Evolutionary conservation across 768 basidiomycete genomes (phyloP).

Genomic region (Leccinum imitatum): DNA sequence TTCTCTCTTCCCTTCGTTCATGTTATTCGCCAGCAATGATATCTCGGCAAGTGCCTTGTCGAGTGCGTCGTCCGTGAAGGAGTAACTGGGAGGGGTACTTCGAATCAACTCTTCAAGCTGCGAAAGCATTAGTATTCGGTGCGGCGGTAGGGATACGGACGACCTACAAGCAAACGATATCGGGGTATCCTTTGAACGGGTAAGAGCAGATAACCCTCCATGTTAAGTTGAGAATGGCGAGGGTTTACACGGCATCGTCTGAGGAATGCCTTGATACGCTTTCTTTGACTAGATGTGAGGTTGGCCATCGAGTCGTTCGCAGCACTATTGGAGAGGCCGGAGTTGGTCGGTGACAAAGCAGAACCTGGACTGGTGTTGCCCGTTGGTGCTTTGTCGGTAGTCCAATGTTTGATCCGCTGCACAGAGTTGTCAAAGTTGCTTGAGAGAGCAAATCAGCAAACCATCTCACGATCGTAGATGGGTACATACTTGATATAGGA

Average conservation of each 20-base stretch:
- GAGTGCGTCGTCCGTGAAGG: slow-evolving; percentile 78
- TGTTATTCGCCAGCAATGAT: slow-evolving; percentile 82
- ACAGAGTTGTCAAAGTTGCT: slow-evolving; percentile 96
- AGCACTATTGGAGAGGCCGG: slow-evolving; percentile 50
- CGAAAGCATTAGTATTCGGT: slow-evolving; percentile 2
- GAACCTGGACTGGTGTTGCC: slow-evolving; percentile 38
- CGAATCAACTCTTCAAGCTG: slow-evolving; percentile 81
- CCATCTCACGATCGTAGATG: slow-evolving; percentile 5
- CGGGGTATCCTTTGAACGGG: slow-evolving; percentile 97
- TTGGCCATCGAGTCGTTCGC: slow-evolving; percentile 46
- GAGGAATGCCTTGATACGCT: slow-evolving; percentile 83
- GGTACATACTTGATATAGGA: slow-evolving; percentile 89
- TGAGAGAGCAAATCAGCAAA: slow-evolving; percentile 16
- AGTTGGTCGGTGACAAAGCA: slow-evolving; percentile 52
- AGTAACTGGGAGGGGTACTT: slow-evolving; percentile 78
- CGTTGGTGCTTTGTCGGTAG: slow-evolving; percentile 49
- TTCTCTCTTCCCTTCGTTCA: slow-evolving; percentile 98
- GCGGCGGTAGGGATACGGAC: slow-evolving; percentile 5
- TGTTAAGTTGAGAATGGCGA: slow-evolving; percentile 87
- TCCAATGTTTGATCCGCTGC: slow-evolving; percentile 86
- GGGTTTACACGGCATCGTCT: slow-evolving; percentile 90
- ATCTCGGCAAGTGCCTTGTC: slow-evolving; percentile 87
- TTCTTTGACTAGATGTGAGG: slow-evolving; percentile 78
- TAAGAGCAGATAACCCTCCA: slow-evolving; percentile 91
- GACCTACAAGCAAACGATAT: slow-evolving; percentile 88